phyloP scores from a whole-genome alignment of 1,139 yeast genomes.

The Entelexis paramagnoliae region DNA sequence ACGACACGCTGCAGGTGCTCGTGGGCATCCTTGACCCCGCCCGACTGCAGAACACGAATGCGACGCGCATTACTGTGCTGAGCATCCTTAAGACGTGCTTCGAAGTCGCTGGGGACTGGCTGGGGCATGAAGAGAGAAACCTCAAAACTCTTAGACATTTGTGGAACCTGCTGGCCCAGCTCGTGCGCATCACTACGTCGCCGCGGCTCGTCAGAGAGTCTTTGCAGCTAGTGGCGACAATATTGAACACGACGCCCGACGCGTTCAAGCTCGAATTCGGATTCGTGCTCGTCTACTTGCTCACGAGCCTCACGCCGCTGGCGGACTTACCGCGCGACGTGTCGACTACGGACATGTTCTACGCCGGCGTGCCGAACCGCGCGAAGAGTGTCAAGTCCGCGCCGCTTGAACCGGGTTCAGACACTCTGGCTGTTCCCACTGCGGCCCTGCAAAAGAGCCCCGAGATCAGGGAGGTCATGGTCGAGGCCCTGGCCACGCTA shows the following conservation, averaged over 20 bases:
- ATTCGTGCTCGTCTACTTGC: conserved; percentile 33
- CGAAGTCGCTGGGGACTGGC: conserved; percentile 65
- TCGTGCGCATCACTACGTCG: conserved; percentile 54
- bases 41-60: conserved; percentile 75
- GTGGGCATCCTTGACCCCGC: conserved; percentile 79
- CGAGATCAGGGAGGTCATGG: conserved; percentile 62
- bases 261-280: conserved; percentile 37
- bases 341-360: conserved; percentile 34
- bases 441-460: conserved; percentile 27
- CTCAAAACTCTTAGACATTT: conserved; percentile 61
- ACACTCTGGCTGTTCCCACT: conserved; percentile 18
- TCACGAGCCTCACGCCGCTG: conserved; percentile 34
- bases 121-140: conserved; percentile 57
- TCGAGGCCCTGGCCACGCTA: conserved; percentile 72
- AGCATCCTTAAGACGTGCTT: conserved; percentile 65
- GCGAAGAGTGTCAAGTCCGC: conserved; percentile 32
- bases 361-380: conserved; percentile 35
- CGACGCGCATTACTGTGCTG: conserved; percentile 75
- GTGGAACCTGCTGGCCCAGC: conserved; percentile 70
- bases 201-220: conserved; percentile 64
- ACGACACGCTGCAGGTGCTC: conserved; percentile 45
- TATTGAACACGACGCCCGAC: conserved; percentile 32
- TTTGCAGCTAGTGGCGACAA: conserved; percentile 62
- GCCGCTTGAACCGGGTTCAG: conserved; percentile 22
- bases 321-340: conserved; percentile 35